Percentiles rank a stretch among this genome's conserved stretches.
phyloP scores from a whole-genome alignment of 176 grass and related monocot genomes.

The Areca catechu region DNA sequence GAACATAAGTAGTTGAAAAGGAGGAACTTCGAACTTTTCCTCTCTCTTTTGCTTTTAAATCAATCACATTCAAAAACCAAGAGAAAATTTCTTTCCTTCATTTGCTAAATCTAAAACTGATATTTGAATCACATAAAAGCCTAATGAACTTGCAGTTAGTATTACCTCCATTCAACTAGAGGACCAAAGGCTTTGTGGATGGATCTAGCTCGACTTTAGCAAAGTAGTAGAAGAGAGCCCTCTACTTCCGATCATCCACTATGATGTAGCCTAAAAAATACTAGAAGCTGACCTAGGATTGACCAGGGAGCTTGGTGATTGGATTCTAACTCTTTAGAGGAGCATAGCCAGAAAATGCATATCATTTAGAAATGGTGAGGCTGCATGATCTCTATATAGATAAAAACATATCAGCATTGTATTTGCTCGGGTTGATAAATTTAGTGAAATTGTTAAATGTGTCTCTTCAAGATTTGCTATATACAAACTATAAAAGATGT shows the following conservation, averaged over 20 bases:
- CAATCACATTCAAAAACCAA: too few species aligned
- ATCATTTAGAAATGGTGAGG: too few species aligned
- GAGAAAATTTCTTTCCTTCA: not conserved
- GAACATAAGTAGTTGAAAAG: not conserved
- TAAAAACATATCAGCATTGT: too few species aligned
- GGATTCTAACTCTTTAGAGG: conserved; percentile 3
- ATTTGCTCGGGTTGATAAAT: too few species aligned
- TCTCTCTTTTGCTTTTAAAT: not conserved
- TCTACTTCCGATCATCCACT: conserved; percentile 46
- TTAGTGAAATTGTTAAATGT: too few species aligned
- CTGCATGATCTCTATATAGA: too few species aligned
- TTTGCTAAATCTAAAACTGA: not conserved
- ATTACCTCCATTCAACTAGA: conserved; percentile 98
- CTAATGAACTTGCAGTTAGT: not conserved
- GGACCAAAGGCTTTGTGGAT: conserved; percentile 74
- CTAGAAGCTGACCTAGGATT: conserved; percentile 57
- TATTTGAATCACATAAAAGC: too few species aligned
- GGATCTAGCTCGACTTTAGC: conserved; percentile 74
- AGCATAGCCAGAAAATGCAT: too few species aligned
- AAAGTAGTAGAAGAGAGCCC: conserved; percentile 95
- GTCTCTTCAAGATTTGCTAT: too few species aligned
- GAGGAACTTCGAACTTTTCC: not conserved
- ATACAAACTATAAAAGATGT: too few species aligned
- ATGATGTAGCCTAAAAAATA: conserved; percentile 87
- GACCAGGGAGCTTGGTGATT: conserved; percentile 52